Conservation (phyloP, 2,329 filamentous ascomycete species). For the Aspergillus fumigatus region DNA sequence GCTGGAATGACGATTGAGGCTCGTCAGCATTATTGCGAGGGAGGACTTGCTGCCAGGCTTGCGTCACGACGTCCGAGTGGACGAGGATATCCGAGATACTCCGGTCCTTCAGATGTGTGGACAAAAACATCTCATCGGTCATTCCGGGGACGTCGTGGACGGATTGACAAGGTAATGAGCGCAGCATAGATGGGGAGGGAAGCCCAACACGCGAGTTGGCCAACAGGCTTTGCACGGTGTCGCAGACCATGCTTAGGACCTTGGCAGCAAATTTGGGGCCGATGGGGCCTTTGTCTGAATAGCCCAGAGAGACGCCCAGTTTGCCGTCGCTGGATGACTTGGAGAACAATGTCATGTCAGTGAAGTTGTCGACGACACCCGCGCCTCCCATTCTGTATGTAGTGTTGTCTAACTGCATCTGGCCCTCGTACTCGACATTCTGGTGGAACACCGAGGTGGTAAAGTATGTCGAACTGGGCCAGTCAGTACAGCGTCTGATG, state of each 20-base stretch:
- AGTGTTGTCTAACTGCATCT: conserved; percentile 35
- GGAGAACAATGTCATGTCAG: conserved; percentile 38
- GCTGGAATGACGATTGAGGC: conserved; percentile 25
- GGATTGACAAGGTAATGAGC: conserved; percentile 28
- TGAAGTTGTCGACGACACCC: conserved; percentile 37
- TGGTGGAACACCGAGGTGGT: conserved; percentile 40
- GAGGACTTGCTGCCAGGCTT: conserved; percentile 39
- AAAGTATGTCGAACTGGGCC: conserved; percentile 39
- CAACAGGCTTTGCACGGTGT: conserved; percentile 34
- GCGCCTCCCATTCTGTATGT: conserved; percentile 37
- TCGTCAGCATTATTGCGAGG: conserved; percentile 17
- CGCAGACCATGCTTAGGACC: conserved; percentile 39
- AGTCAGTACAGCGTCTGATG: conserved; percentile 39
- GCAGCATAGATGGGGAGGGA: conserved; percentile 29
- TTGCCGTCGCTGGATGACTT: conserved; percentile 29
- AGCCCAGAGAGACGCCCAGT: conserved; percentile 35
- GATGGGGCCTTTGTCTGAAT: conserved; percentile 34
- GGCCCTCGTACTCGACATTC: conserved; percentile 32
- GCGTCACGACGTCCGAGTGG: conserved; percentile 36
- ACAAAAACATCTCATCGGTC: conserved; percentile 30
- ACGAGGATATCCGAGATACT: conserved; percentile 37
- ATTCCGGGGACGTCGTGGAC: conserved; percentile 23
- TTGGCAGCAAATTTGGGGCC: conserved; percentile 29
- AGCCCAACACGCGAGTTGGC: conserved; percentile 31
- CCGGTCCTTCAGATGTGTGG: conserved; percentile 33